These are phyloP conservation scores for Fusarium vanettenii DNA, from an alignment of 2,329 filamentous ascomycete genomes.

Conservation along the genomic window DNA sequence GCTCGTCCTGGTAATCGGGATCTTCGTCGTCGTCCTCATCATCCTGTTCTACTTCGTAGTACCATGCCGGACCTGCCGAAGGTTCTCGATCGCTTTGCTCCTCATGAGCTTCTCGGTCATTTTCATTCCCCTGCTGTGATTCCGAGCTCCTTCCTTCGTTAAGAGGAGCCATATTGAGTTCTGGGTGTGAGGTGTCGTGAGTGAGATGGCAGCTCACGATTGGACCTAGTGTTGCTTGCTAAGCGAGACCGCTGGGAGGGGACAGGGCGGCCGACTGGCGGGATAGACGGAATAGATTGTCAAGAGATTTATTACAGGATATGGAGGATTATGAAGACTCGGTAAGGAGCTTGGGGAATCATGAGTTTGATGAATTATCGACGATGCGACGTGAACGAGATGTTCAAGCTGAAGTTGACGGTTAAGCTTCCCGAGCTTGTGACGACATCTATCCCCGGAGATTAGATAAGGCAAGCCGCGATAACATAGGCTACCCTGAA, in stretches of 20 bases:
- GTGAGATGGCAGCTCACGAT: not conserved
- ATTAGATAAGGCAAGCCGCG: constrained; percentile 34
- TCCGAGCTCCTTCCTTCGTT: constrained; percentile 14
- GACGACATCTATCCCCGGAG: constrained; percentile 39
- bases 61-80: constrained; percentile 22
- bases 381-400: constrained; percentile 28
- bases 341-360: not conserved
- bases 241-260: constrained; percentile 27
- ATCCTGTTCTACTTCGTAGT: constrained; percentile 41
- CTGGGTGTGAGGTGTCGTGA: not conserved
- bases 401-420: constrained; percentile 18
- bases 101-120: constrained; percentile 15
- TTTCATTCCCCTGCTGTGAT: not conserved
- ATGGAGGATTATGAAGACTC: not conserved
- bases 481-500: constrained; percentile 20
- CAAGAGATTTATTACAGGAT: constrained; percentile 12
- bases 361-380: constrained; percentile 16
- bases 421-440: constrained; percentile 34
- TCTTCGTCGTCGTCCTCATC: constrained; percentile 50
- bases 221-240: constrained; percentile 30
- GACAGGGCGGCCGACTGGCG: constrained; percentile 4
- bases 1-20: constrained; percentile 41
- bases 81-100: constrained; percentile 20
- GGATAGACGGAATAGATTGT: not conserved
- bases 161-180: constrained; percentile 25